phyloP scores from a whole-genome alignment of 1,284 basidiomycete species.

The Leccinum angustisporum region DNA sequence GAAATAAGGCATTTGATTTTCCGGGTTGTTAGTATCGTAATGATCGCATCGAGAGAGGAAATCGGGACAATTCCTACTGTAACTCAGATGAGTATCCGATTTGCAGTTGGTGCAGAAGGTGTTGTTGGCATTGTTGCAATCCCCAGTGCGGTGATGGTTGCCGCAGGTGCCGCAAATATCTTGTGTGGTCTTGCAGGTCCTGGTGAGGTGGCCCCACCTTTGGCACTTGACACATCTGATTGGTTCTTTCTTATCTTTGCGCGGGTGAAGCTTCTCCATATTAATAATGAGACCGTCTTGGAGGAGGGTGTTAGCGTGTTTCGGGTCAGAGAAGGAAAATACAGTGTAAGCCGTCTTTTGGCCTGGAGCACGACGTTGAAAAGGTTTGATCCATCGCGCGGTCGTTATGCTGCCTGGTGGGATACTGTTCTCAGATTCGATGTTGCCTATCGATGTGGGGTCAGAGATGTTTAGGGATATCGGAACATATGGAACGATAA shows the following conservation, averaged over 20 bases:
- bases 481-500: no score
- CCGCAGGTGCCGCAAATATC: not conserved
- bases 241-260: not conserved
- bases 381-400: not conserved
- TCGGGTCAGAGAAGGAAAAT: not conserved
- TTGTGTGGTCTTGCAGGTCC: not conserved
- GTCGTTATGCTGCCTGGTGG: rapidly evolving
- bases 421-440: no score
- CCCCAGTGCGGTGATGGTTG: not conserved
- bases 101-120: not conserved
- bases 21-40: no score
- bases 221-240: not conserved
- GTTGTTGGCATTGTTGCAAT: not conserved
- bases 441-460: no score
- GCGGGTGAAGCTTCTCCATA: not conserved
- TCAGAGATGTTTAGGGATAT: no score
- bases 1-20: no score
- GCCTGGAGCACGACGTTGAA: rapidly evolving
- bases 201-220: not conserved
- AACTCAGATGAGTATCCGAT: not conserved
- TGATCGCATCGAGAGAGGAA: no score
- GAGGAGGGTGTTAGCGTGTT: not conserved
- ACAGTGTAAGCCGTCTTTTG: not conserved
- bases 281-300: not conserved
- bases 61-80: no score